Conservation (phyloP, 2,329 filamentous ascomycete species). For the Aspergillus pseudonomiae region DNA sequence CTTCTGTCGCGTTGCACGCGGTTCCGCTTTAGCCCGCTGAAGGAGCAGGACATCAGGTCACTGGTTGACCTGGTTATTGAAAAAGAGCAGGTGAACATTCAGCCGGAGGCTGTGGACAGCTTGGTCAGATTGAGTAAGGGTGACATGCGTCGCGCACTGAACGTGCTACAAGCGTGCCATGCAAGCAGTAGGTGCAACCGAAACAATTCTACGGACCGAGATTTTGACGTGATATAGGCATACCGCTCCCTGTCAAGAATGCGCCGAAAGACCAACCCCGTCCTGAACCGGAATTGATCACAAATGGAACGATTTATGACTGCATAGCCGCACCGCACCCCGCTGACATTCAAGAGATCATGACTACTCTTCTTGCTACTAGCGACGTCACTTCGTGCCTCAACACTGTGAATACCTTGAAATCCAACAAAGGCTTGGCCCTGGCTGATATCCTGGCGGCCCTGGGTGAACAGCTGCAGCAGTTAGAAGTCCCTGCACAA, state of each 20-base stretch:
- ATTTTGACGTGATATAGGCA: constrained; percentile 52
- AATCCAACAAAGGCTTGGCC: constrained; percentile 81
- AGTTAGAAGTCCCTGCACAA: constrained; percentile 80
- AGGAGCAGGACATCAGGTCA: constrained; percentile 80
- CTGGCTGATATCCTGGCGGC: constrained; percentile 92
- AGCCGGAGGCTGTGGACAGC: constrained; percentile 76
- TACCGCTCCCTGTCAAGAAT: constrained; percentile 65
- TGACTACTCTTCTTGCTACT: constrained; percentile 79
- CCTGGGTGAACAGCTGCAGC: constrained; percentile 77
- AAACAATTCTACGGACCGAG: neutral
- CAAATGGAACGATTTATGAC: constrained; percentile 89
- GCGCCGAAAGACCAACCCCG: constrained; percentile 59
- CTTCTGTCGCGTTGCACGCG: constrained; percentile 90
- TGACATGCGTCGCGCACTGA: constrained; percentile 92
- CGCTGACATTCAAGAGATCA: constrained; percentile 80
- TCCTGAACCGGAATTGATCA: constrained; percentile 80
- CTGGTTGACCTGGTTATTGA: constrained; percentile 88
- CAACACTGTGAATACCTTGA: constrained; percentile 83
- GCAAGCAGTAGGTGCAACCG: constrained; percentile 70
- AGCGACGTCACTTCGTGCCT: constrained; percentile 88
- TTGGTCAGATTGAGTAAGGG: constrained; percentile 87
- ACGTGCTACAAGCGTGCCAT: constrained; percentile 95
- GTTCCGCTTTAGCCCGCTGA: constrained; percentile 92
- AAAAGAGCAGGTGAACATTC: constrained; percentile 84
- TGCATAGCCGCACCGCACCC: constrained; percentile 96